A percentile compares a stretch with the other conserved stretches of the same genome.
phyloP scores from a whole-genome alignment of 2,329 filamentous ascomycete species.

The Tolypocladium sp. region DNA sequence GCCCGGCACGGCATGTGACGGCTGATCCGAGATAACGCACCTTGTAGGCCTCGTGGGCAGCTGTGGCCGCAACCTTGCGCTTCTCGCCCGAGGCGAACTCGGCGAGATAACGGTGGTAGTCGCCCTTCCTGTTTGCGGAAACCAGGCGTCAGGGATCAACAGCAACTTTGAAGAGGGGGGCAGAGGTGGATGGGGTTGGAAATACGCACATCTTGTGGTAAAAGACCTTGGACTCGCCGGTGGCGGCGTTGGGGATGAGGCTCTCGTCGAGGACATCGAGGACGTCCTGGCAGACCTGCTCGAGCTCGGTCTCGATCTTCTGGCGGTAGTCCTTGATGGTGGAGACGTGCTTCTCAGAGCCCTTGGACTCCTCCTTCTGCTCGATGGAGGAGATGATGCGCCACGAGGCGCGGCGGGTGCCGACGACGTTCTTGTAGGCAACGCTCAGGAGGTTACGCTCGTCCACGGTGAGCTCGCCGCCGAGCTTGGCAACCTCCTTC shows the following conservation, averaged over 20 bases:
- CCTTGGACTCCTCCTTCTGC: constrained; percentile 99
- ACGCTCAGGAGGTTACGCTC: constrained; percentile 98
- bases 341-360: constrained; percentile 84
- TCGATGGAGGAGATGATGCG: constrained; percentile 99
- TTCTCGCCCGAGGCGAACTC: constrained; percentile 91
- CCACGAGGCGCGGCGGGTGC: constrained; percentile 96
- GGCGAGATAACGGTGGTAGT: constrained; percentile 92
- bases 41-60: constrained; percentile 95
- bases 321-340: constrained; percentile 96
- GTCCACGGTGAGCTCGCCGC: constrained; percentile 78
- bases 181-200: not conserved
- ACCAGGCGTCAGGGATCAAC: constrained; percentile 1
- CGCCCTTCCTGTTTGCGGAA: constrained; percentile 66
- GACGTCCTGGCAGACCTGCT: constrained; percentile 97
- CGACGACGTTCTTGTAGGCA: constrained; percentile 99
- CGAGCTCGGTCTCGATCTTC: constrained; percentile 96
- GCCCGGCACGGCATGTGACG: constrained; percentile 12
- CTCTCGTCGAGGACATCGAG: constrained; percentile 88
- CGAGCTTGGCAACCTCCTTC: constrained; percentile 97
- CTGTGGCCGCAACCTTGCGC: constrained; percentile 79
- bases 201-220: constrained; percentile 96
- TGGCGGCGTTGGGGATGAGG: constrained; percentile 91
- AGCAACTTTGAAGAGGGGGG: not conserved
- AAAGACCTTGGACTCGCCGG: constrained; percentile 98
- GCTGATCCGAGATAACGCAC: constrained; percentile 37